Conservation (phyloP, 2,329 filamentous ascomycete genomes). For the Triangularia verruculosa region DNA sequence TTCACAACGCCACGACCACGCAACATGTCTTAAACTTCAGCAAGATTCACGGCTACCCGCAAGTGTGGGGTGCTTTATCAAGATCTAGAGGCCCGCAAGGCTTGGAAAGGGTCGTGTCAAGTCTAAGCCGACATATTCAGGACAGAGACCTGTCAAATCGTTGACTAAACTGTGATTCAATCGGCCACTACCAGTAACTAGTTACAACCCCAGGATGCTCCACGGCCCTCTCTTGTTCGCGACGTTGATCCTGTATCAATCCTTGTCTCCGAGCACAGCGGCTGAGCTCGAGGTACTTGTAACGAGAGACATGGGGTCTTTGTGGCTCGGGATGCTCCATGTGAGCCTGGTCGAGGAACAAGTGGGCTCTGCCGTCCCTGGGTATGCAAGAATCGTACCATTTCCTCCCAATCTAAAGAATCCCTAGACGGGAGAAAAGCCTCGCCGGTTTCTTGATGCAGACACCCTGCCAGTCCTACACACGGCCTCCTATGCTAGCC, state of each 20-base stretch:
- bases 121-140: background rate
- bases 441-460: conserved; percentile 7
- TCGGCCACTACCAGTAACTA: background rate
- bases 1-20: background rate
- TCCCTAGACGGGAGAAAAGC: conserved; percentile 1
- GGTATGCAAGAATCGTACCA: background rate
- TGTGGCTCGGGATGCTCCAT: background rate
- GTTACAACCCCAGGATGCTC: too few species aligned
- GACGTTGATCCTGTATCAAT: background rate
- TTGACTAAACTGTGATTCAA: background rate
- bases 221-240: too few species aligned
- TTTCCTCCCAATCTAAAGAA: background rate
- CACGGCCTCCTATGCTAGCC: conserved; percentile 27
- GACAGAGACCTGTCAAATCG: background rate
- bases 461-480: background rate
- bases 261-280: background rate
- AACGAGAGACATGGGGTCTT: background rate
- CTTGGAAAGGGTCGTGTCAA: background rate
- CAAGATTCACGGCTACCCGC: background rate
- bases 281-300: background rate
- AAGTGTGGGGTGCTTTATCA: background rate
- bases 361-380: background rate
- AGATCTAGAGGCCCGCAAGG: background rate
- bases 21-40: background rate
- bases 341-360: background rate